Evolutionary conservation across 2,329 filamentous ascomycete genomes (phyloP), one percentile per base, ranked within the genome.

Genomic region (Colletotrichum limetticola): DNA sequence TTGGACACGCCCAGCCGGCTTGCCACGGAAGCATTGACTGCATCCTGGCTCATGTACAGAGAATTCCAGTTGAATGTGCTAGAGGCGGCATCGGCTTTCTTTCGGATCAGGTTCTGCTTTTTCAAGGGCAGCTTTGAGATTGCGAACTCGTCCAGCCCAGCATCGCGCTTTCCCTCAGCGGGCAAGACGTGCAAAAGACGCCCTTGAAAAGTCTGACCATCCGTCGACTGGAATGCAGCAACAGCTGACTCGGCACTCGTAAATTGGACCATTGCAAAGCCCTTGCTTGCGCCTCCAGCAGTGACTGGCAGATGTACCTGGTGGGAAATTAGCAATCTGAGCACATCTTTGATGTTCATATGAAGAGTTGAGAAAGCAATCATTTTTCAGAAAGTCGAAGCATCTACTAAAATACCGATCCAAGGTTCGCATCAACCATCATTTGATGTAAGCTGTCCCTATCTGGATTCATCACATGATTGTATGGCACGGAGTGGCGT

Each of bases 381-480:
- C 60, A 68, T 65, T 37, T 60, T 85, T 95, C 93, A 97, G 95
- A 90, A 87, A 88, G 85, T 93, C 95, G 92, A 95, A 93, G 94
- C 94, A 98, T 98, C 96, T 99, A 99, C 97, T 98, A 99, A 98
- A 97, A 98, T 97, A 93, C 90, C 94, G 92, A 95, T 92, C 92
- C 93, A 92, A 91, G 86, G 84, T 89, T 95, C 88, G 91, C 94
- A 95, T 97, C 95, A 98, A 87, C 88, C 95, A 94, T 94, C 86
- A 80, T 84, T 82, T 79, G 88, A 93, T 93, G 96, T 98, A 94
- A 95, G 96, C 91, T 98, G 97, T 98, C 97, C 97, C 97, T 98
- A 98, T 98, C 97, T 93, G 93, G 91, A 86, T 94, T 98, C 96
- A 98, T 98, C 97, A 96, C 56, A 66, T 62, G 49, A 76, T 74